These are phyloP conservation scores for Sordariomycetes sp. DNA, from an alignment of 2,329 filamentous ascomycete species.

Conservation along the genomic window DNA sequence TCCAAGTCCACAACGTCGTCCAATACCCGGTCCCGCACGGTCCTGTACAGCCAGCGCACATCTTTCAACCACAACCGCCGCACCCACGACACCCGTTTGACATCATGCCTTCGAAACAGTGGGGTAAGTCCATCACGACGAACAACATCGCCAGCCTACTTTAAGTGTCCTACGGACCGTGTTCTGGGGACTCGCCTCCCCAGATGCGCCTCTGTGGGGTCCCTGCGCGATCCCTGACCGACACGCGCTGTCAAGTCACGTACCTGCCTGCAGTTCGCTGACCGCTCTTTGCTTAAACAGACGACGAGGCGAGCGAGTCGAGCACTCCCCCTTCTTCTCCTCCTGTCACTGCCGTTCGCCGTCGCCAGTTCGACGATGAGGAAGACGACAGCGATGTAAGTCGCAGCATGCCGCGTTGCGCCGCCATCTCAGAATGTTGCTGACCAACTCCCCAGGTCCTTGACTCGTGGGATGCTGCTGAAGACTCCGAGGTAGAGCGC, in stretches of 20 bases:
- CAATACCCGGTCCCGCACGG: no score
- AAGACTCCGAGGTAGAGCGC: conserved; percentile 93
- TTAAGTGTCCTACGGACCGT: background rate
- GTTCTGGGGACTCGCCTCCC: conserved; percentile 2
- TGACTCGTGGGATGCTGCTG: conserved; percentile 93
- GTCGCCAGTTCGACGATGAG: conserved; percentile 77
- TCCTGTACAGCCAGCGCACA: no score
- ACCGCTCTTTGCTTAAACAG: conserved; percentile 14
- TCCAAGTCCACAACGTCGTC: conserved; percentile 1
- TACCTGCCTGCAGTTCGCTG: conserved; percentile 8
- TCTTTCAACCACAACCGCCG: no score
- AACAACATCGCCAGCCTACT: conserved; percentile 1
- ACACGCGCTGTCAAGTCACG: background rate
- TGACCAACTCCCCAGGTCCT: conserved; percentile 54
- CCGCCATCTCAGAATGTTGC: background rate
- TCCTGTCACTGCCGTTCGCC: conserved; percentile 27
- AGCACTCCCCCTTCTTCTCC: conserved; percentile 26
- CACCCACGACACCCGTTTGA: no score
- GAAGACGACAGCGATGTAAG: conserved; percentile 75
- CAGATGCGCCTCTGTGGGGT: conserved; percentile 6
- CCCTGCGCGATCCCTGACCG: conserved; percentile 6
- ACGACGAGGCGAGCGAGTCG: conserved; percentile 29
- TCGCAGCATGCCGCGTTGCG: background rate
- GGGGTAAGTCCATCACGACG: conserved; percentile 6
- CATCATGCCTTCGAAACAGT: conserved; percentile 29